These are phyloP conservation scores for Lophium mytilinum DNA, from an alignment of 495 filamentous ascomycete genomes.

Conservation along the genomic window DNA sequence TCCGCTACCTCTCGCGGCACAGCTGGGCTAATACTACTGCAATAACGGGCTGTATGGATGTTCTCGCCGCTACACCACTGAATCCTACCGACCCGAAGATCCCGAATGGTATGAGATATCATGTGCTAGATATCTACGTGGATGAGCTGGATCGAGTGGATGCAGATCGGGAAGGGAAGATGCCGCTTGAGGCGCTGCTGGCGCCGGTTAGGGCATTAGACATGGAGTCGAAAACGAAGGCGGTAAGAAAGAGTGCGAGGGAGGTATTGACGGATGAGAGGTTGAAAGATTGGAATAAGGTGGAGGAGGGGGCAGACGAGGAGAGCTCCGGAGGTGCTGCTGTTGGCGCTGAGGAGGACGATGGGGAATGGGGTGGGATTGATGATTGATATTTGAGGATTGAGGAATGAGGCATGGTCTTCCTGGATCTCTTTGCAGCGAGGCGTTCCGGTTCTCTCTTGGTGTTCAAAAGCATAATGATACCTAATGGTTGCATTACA, in stretches of 20 bases:
- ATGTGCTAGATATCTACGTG: constrained; percentile 85
- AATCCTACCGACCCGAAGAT: constrained; percentile 43
- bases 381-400: constrained; percentile 41
- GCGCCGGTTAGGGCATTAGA: constrained; percentile 50
- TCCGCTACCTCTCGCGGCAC: constrained; percentile 43
- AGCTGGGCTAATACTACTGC: constrained; percentile 30
- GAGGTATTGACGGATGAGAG: constrained; percentile 71
- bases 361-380: constrained; percentile 66
- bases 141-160: constrained; percentile 59
- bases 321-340: constrained; percentile 33
- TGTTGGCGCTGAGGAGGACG: constrained; percentile 44
- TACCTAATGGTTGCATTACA: constrained; percentile 4
- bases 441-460: constrained; percentile 11
- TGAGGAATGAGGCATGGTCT: not conserved
- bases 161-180: constrained; percentile 43
- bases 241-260: constrained; percentile 60
- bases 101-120: constrained; percentile 76
- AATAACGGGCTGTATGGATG: constrained; percentile 29
- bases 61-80: constrained; percentile 39
- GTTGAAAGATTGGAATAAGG: constrained; percentile 50
- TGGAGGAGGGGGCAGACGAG: constrained; percentile 29
- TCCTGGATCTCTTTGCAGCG: constrained; percentile 4
- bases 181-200: constrained; percentile 48
- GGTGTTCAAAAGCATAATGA: not conserved
- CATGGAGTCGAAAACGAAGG: constrained; percentile 56